These are phyloP conservation scores for Iberis pinnata DNA, from an alignment of 345 rosid genomes.

Conservation along the genomic window DNA sequence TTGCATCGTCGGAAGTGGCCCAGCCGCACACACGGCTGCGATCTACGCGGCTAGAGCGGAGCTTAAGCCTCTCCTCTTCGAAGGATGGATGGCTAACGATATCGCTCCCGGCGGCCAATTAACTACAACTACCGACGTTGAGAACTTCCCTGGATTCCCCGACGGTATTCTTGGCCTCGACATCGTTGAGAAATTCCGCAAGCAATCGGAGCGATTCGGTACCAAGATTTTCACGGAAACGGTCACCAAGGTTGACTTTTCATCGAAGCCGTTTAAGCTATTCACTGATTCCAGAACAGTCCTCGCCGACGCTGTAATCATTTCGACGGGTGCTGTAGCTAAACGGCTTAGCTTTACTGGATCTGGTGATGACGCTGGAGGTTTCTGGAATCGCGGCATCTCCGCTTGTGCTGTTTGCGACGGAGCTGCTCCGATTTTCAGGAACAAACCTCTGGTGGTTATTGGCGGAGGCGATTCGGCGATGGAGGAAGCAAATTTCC, in stretches of 20 bases:
- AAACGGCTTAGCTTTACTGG: conserved; percentile 58
- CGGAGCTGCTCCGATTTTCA: conserved; percentile 93
- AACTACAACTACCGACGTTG: conserved; percentile 90
- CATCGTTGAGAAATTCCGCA: conserved; percentile 59
- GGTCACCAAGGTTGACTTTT: conserved; percentile 64
- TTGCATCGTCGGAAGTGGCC: conserved; percentile 93
- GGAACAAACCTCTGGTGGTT: conserved; percentile 68
- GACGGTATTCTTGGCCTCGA: conserved; percentile 66
- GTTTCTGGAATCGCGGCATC: conserved; percentile 87
- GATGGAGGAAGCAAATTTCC: conserved; percentile 89
- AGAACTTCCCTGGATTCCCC: conserved; percentile 94
- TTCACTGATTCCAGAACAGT: conserved; percentile 55
- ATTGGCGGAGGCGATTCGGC: conserved; percentile 99
- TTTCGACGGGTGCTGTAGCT: conserved; percentile 89
- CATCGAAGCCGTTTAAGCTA: conserved; percentile 54
- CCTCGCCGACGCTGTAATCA: conserved; percentile 62
- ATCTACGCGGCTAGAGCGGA: conserved; percentile 86
- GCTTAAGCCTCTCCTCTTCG: conserved; percentile 83
- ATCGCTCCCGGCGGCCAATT: conserved; percentile 98
- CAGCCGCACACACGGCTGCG: conserved; percentile 97
- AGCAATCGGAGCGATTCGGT: conserved; percentile 74
- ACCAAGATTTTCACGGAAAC: conserved; percentile 76
- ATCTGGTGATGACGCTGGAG: conserved; percentile 39
- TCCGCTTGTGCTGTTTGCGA: conserved; percentile 98
- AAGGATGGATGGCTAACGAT: conserved; percentile 98